Percentiles rank a stretch among this genome's conserved stretches.
Conservation (phyloP, 2,329 filamentous ascomycete genomes). For the Orbilia oligospora region DNA sequence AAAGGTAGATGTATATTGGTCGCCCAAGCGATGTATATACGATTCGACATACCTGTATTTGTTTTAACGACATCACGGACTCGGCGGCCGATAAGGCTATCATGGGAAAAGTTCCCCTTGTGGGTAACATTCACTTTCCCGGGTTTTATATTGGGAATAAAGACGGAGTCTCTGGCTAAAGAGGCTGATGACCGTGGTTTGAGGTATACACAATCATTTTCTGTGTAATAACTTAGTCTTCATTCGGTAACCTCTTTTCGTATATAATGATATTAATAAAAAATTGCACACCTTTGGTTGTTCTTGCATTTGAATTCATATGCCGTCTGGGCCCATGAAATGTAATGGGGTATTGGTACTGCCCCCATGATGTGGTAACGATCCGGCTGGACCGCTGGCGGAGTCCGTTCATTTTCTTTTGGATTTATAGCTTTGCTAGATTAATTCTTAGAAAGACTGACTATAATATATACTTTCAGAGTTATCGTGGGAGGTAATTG, state of each 20-base stretch:
- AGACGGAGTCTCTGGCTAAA: conserved; percentile 34
- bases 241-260: too few species aligned
- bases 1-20: background rate
- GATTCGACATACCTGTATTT: conserved; percentile 68
- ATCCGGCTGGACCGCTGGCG: conserved; percentile 12
- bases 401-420: conserved; percentile 30
- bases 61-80: conserved; percentile 74
- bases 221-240: conserved; percentile 5
- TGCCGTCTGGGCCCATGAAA: conserved; percentile 17
- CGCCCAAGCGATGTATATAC: background rate
- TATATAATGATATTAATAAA: background rate
- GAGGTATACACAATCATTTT: conserved; percentile 42
- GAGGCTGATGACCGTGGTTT: conserved; percentile 37
- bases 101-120: conserved; percentile 70
- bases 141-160: conserved; percentile 66
- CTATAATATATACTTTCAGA: background rate
- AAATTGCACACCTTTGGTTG: conserved; percentile 20
- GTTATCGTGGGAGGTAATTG: background rate
- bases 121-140: conserved; percentile 67
- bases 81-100: conserved; percentile 76
- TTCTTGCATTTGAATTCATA: conserved; percentile 47
- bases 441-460: background rate
- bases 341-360: conserved; percentile 1
- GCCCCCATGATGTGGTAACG: conserved; percentile 7
- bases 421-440: background rate